A percentile compares a stretch with the other conserved stretches of the same genome.
phyloP scores from a whole-genome alignment of 768 basidiomycete genomes.

The Mycena olivaceomarginata region DNA sequence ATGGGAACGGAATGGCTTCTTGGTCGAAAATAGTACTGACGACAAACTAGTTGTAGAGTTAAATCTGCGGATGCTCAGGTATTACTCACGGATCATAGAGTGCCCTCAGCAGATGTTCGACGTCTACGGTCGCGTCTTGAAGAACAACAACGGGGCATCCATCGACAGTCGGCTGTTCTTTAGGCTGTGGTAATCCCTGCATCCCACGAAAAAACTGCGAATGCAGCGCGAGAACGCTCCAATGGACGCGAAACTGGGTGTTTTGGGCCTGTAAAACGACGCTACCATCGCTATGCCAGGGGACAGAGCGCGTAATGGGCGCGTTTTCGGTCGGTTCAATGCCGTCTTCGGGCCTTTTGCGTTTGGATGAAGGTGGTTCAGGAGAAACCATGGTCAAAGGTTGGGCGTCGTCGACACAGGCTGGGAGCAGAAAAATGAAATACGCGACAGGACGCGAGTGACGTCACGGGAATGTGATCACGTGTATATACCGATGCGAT shows the following conservation, averaged over 20 bases:
- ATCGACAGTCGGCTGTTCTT: constrained; percentile 23
- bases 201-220: constrained; percentile 27
- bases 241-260: constrained; percentile 37
- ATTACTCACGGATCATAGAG: neutral
- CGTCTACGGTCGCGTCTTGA: constrained; percentile 9
- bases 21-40: too few relatives aligned
- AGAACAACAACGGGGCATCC: constrained; percentile 31
- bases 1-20: too few relatives aligned
- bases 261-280: constrained; percentile 20
- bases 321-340: too few relatives aligned
- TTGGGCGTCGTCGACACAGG: too few relatives aligned
- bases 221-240: constrained; percentile 22
- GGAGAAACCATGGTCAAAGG: too few relatives aligned
- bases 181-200: constrained; percentile 23
- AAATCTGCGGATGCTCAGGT: too few relatives aligned
- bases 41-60: too few relatives aligned
- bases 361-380: neutral
- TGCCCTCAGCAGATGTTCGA: constrained; percentile 2
- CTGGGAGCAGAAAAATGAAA: too few relatives aligned
- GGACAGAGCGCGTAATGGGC: neutral
- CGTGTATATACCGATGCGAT: too few relatives aligned
- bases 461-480: too few relatives aligned
- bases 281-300: constrained; percentile 24
- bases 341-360: neutral
- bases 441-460: too few relatives aligned